A percentile compares a stretch with the other conserved stretches of the same genome.
These are phyloP conservation scores for Austroboletus eburneus DNA, from an alignment of 768 basidiomycete genomes.

Conservation along the genomic window DNA sequence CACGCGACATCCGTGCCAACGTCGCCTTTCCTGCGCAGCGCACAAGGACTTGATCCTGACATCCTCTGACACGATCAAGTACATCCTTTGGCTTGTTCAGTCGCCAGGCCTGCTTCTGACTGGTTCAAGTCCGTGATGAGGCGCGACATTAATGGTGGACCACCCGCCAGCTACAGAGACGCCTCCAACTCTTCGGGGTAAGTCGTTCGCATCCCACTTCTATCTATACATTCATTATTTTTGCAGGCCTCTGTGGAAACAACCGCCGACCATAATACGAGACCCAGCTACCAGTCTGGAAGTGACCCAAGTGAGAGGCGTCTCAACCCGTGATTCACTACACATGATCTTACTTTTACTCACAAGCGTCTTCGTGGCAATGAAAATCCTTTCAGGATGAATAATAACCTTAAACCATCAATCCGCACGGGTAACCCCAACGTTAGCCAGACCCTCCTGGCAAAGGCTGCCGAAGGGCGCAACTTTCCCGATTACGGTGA, in stretches of 20 bases:
- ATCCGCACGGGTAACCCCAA: constrained; percentile 23
- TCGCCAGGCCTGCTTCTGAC: constrained; percentile 8
- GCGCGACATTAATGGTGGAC: constrained; percentile 7
- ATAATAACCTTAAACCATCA: background rate
- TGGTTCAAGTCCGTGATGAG: constrained; percentile 9
- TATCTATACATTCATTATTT: constrained; percentile 6
- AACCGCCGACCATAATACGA: constrained; percentile 20
- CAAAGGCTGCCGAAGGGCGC: background rate
- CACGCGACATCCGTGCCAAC: background rate
- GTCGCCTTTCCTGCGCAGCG: constrained; percentile 2
- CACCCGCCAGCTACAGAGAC: constrained; percentile 28
- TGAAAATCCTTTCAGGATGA: constrained; percentile 12
- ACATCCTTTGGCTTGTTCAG: constrained; percentile 5
- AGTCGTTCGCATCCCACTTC: constrained; percentile 6
- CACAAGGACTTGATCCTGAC: constrained; percentile 1
- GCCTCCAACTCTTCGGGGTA: constrained; percentile 23
- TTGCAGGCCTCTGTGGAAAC: constrained; percentile 14
- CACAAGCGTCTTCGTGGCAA: constrained; percentile 11
- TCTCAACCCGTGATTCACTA: background rate
- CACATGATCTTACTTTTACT: constrained; percentile 4
- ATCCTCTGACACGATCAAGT: constrained; percentile 12
- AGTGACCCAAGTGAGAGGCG: constrained; percentile 19
- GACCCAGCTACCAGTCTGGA: constrained; percentile 5
- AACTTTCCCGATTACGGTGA: background rate
- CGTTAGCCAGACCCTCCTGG: constrained; percentile 18